phyloP scores from a whole-genome alignment of 129 eudicot species.

The Glebionis coronaria region DNA sequence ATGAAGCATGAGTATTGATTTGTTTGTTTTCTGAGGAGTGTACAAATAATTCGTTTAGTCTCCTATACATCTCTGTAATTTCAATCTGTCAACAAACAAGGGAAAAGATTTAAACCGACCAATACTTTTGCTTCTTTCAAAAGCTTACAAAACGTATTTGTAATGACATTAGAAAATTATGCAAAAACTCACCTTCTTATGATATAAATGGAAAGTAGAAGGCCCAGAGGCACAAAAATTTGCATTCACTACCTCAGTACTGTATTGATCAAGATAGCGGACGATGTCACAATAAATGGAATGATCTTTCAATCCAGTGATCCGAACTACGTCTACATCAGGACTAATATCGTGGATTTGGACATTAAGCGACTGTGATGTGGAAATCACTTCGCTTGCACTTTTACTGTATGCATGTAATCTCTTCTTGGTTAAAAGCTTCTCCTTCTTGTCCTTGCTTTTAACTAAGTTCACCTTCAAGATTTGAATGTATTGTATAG shows the following conservation, averaged over 20 bases:
- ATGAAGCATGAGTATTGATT: not conserved
- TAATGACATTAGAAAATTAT: not conserved
- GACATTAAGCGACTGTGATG: constrained; percentile 17
- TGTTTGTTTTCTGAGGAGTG: too few relatives aligned
- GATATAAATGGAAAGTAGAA: constrained; percentile 38
- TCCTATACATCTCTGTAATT: constrained; percentile 14
- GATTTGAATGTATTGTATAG: constrained; percentile 43
- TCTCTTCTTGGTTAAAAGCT: constrained; percentile 13
- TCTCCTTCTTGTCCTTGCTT: constrained; percentile 34
- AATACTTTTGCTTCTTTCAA: not conserved
- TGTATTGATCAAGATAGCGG: constrained; percentile 30
- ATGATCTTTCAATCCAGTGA: constrained; percentile 34
- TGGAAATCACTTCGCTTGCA: not conserved
- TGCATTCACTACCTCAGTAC: constrained; percentile 40
- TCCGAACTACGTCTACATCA: constrained; percentile 34
- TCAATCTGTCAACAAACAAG: constrained; percentile 19
- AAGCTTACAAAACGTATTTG: not conserved
- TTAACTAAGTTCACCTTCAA: constrained; percentile 34
- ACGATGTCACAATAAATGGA: constrained; percentile 26
- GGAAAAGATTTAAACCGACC: not conserved
- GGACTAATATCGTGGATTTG: constrained; percentile 44
- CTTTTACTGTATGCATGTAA: not conserved
- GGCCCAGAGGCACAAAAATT: constrained; percentile 24
- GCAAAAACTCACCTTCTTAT: constrained; percentile 34
- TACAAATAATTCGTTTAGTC: constrained; percentile 33